phyloP scores from a whole-genome alignment of 768 basidiomycete genomes.

The Leccinum obscurum region DNA sequence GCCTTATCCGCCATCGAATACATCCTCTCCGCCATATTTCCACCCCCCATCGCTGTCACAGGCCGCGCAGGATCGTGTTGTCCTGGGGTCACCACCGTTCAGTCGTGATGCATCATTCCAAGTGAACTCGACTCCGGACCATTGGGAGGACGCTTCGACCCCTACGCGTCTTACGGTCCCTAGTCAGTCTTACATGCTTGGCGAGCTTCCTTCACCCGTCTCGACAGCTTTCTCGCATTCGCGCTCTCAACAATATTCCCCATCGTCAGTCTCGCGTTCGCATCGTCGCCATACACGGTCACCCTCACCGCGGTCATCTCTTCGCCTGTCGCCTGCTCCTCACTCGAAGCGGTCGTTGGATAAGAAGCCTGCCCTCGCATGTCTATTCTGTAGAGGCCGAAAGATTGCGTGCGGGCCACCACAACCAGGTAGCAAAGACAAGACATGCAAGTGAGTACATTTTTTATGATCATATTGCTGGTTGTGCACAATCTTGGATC shows the following conservation, averaged over 20 bases:
- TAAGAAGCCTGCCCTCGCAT: constrained; percentile 64
- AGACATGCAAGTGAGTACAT: constrained; percentile 63
- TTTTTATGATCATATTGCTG: constrained; percentile 6
- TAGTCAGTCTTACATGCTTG: constrained; percentile 23
- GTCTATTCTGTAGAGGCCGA: constrained; percentile 63
- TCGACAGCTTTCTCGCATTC: constrained; percentile 11
- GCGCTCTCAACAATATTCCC: constrained; percentile 13
- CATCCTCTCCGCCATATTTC: constrained; percentile 25
- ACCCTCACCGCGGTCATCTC: constrained; percentile 25
- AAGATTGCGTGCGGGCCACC: constrained; percentile 72
- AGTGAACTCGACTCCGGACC: constrained; percentile 11
- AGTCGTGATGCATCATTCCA: constrained; percentile 13
- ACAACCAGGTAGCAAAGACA: constrained; percentile 49
- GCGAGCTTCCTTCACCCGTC: constrained; percentile 13
- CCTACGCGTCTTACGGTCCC: constrained; percentile 9
- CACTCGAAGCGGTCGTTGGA: constrained; percentile 30
- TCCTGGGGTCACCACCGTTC: constrained; percentile 16
- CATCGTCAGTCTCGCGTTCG: constrained; percentile 19
- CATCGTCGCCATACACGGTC: constrained; percentile 27
- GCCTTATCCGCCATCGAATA: constrained; percentile 27
- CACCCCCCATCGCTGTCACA: constrained; percentile 10
- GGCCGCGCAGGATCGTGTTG: constrained; percentile 14
- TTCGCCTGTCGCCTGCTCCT: constrained; percentile 24
- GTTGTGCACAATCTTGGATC: constrained; percentile 7
- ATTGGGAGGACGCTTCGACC: constrained; percentile 23